These are phyloP conservation scores for Moesziomyces aphidis DNA, from an alignment of 1,284 basidiomycete species.

Conservation along the genomic window DNA sequence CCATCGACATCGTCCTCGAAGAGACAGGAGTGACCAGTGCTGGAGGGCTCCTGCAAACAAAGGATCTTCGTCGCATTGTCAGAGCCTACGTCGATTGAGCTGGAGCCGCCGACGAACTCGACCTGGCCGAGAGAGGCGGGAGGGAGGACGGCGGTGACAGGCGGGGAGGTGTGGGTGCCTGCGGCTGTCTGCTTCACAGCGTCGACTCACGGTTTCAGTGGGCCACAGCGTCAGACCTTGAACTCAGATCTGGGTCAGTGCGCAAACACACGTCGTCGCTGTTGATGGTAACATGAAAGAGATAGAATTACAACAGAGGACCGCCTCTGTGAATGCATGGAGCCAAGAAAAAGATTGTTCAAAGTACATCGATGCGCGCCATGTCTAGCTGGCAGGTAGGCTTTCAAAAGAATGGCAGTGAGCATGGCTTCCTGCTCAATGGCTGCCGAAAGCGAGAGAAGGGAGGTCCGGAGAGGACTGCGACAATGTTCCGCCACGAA, in stretches of 20 bases:
- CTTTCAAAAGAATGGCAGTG: no score
- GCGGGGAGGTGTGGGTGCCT: conserved; percentile 71
- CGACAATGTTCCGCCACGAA: conserved; percentile 6
- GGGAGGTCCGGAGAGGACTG: conserved; percentile 36
- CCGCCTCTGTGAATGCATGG: conserved; percentile 19
- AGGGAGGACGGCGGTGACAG: conserved; percentile 61
- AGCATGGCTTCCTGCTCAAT: conserved; percentile 1
- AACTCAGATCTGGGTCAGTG: no score
- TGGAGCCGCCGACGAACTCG: conserved; percentile 78
- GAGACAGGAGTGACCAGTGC: conserved; percentile 84
- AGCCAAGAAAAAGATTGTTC: conserved; percentile 7
- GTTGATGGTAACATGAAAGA: no score
- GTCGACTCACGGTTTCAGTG: no score
- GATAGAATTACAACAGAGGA: conserved; percentile 41
- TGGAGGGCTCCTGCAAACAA: conserved; percentile 84
- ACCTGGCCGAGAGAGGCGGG: conserved; percentile 70
- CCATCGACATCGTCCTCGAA: conserved; percentile 79
- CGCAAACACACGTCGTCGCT: no score
- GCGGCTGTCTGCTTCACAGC: conserved; percentile 5
- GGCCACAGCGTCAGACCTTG: no score
- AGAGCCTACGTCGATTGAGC: conserved; percentile 76
- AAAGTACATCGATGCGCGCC: background rate
- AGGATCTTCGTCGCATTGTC: conserved; percentile 80
- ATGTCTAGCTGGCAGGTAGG: no score
- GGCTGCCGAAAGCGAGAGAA: conserved; percentile 8